Evolutionary conservation across 2,329 filamentous ascomycete genomes (phyloP), one percentile per base, ranked within the genome.

Genomic region (Cercospora sesami): DNA sequence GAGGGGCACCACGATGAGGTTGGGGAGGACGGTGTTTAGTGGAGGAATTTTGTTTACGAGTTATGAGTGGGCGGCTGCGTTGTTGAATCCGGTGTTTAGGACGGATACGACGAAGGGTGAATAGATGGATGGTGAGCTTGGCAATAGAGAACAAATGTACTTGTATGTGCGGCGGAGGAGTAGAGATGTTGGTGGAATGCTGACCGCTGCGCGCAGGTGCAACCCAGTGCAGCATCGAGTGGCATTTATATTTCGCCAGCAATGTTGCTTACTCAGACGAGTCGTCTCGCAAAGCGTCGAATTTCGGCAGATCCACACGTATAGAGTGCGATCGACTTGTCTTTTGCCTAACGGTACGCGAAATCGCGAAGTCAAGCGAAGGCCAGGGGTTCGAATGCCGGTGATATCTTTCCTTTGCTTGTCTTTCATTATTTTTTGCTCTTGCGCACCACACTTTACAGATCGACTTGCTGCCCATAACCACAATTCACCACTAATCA

Each of bases 1-100:
- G 89, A 86, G 85, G 67, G 89, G 89, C 0, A 91, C 88, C 36
- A 86, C 87, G 0, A 91, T 91, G 89, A 82, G 89, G 65, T 74
- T 91, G 26, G 88, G 88, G 0, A 78, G 89, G 69, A 84, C 89
- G 3, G 82, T 91, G 0, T 83, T 91, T 55, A 88, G 86, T 71
- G 89, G 89, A n/a, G 88, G 89, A 0, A 89, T 90, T 67, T 77
- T 90, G 1, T 89, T 90, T 70, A 87, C 86, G 1, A 84, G 85
- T 2, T 89, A 89, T 73, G 88, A 90, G 74, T 83, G 86, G 68
- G 82, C 86, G 14, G 82, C 83, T 0, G 80, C 81, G 28, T 66
- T 87, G 18, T 78, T 87, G 39, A 80, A 81, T 63, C 83, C 82
- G 5, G 33, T 76, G 1, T 72, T 76, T 21, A 61, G 68, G 4